These are phyloP conservation scores for Hamamelis virginiana DNA, from an alignment of 164 flowering plant species.

Conservation along the genomic window DNA sequence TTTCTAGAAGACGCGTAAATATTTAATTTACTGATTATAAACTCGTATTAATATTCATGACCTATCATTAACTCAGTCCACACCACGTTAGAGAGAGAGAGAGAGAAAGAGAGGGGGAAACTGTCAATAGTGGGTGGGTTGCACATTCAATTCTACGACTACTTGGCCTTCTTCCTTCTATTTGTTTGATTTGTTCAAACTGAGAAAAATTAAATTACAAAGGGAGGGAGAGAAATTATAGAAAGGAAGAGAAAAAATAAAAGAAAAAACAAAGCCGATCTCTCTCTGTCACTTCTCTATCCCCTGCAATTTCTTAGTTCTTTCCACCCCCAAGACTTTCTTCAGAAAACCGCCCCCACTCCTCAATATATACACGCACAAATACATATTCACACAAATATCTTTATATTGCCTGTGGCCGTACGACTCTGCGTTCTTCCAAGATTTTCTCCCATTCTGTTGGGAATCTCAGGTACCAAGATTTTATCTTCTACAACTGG, in stretches of 20 bases:
- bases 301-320: not conserved
- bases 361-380: not conserved
- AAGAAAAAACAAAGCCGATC: not conserved
- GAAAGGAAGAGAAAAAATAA: not conserved
- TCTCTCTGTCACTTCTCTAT: no score
- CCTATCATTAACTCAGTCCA: no score
- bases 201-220: not conserved
- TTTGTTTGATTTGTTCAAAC: not conserved
- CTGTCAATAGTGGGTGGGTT: not conserved
- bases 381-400: no score
- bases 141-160: not conserved
- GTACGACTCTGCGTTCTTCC: not conserved
- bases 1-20: no score
- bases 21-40: no score
- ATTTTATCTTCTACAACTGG: not conserved
- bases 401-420: not conserved
- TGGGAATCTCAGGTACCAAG: constrained; percentile 7
- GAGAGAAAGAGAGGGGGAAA: no score
- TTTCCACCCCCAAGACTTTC: constrained; percentile 1
- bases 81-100: no score
- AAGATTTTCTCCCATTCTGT: not conserved
- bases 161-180: not conserved
- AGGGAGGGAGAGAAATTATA: not conserved
- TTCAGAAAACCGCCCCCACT: not conserved
- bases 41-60: no score